Percentiles rank a stretch among this genome's conserved stretches.
These are phyloP conservation scores for Cercospora zeae-maydis DNA, from an alignment of 2,329 filamentous ascomycete species.

Conservation along the genomic window DNA sequence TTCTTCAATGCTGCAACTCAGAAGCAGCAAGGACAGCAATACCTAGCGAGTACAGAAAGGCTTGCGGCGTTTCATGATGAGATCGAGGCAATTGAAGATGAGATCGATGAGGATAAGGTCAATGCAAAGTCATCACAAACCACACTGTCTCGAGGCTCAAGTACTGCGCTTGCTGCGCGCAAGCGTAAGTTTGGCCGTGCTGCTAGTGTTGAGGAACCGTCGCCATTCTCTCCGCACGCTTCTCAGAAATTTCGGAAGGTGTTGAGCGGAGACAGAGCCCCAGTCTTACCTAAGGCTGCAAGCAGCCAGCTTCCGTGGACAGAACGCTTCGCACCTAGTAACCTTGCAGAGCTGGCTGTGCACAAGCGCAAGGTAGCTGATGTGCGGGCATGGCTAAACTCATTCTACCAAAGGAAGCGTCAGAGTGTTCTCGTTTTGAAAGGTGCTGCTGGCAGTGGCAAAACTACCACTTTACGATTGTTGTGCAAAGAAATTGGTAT, in stretches of 20 bases:
- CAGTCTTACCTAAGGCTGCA: slow-evolving; percentile 29
- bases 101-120: slow-evolving; percentile 31
- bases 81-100: slow-evolving; percentile 35
- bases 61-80: slow-evolving; percentile 30
- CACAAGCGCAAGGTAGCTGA: slow-evolving; percentile 92
- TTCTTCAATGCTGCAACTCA: slow-evolving; percentile 49
- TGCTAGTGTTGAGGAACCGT: slow-evolving; percentile 18
- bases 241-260: slow-evolving; percentile 48
- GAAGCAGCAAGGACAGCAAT: slow-evolving; percentile 37
- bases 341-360: slow-evolving; percentile 80
- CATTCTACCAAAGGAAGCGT: slow-evolving; percentile 59
- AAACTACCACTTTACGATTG: slow-evolving; percentile 80
- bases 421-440: slow-evolving; percentile 61
- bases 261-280: slow-evolving; percentile 34
- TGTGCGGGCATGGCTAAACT: slow-evolving; percentile 76
- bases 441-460: slow-evolving; percentile 85
- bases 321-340: slow-evolving; percentile 72
- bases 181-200: slow-evolving; percentile 35
- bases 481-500: slow-evolving; percentile 74
- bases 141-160: slow-evolving; percentile 33
- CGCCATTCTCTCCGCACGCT: slow-evolving; percentile 19
- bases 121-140: slow-evolving; percentile 15
- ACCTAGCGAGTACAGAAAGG: slow-evolving; percentile 42
- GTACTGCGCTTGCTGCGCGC: slow-evolving; percentile 33
- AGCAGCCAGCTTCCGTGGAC: slow-evolving; percentile 76